Percentiles rank a stretch among this genome's conserved stretches.
Conservation (phyloP, 768 basidiomycete genomes). For the Cystofilobasidium capitatum region DNA sequence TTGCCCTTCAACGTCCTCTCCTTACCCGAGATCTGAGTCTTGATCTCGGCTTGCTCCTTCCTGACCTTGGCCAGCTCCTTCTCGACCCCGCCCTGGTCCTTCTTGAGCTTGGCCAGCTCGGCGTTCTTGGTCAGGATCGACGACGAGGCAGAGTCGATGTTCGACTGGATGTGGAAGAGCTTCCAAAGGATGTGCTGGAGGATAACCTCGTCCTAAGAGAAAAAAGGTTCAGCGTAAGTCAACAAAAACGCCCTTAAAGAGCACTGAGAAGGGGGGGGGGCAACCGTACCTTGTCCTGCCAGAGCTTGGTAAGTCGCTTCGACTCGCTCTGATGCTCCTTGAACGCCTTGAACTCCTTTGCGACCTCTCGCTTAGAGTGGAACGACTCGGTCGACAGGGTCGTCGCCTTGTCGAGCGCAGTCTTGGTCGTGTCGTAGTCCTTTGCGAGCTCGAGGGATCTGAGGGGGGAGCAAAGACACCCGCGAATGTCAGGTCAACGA, state of each 20-base stretch:
- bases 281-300: conserved; percentile 54
- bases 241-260: conserved; percentile 10
- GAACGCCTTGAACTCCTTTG: conserved; percentile 92
- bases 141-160: conserved; percentile 61
- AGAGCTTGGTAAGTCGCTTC: conserved; percentile 69
- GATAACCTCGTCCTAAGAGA: conserved; percentile 62
- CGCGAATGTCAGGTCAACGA: neutral
- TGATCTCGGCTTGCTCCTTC: conserved; percentile 66
- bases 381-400: conserved; percentile 93
- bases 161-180: conserved; percentile 77
- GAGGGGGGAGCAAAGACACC: neutral
- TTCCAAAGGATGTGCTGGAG: conserved; percentile 75
- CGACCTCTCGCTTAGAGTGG: conserved; percentile 81
- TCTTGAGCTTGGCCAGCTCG: conserved; percentile 56
- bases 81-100: conserved; percentile 56
- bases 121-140: conserved; percentile 65
- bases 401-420: conserved; percentile 76
- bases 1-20: conserved; percentile 83
- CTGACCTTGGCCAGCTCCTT: conserved; percentile 62
- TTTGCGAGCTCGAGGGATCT: conserved; percentile 69
- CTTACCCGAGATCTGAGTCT: conserved; percentile 64
- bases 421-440: conserved; percentile 83
- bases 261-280: neutral
- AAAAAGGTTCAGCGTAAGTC: neutral
- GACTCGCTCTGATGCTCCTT: conserved; percentile 94